Evolutionary conservation across 495 filamentous ascomycete genomes (phyloP), one percentile per base, ranked within the genome.

Genomic region (Aspergillus hancockii): DNA sequence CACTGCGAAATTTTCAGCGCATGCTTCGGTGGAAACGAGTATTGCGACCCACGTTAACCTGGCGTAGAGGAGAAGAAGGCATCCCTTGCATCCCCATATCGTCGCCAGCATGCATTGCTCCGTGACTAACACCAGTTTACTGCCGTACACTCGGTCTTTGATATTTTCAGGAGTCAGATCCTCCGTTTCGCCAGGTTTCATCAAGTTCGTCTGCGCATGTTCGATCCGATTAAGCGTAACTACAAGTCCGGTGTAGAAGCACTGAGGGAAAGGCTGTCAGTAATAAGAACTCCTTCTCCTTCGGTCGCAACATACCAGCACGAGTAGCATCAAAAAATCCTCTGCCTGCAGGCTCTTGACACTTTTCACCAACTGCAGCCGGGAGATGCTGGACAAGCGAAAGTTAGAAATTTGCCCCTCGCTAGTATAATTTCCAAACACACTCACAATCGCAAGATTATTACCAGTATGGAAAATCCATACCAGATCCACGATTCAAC

Each of bases 101-200:
- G 43, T 47, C 13, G 43, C 43, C 19, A 47, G 12, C 43, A 47
- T 47, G 43, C 43, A 47, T 47, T 47, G 43, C 21, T 47, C 43
- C 7, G 43, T 23, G 13, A 9, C 43, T n/a, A 47, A 12, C 21
- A 47, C 43, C 43, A 47, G 12, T 23, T 47, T 47, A n/a, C 43
- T 47, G 5, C 43, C 43, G 19, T 47, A 47, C 5, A 47, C 12
- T 4, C 43, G 43, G 8, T 23, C 43, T n/a, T 23, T 8, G 19
- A 47, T 47, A 1, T 18, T 23, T 8, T 47, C 43, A 3, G 43
- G 43, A 3, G 43, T 23, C 1, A 47, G 19, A 21, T 23, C 1
- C 19, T 47, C 8, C 8, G 13, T 12, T 0, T 21, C 21, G 19
- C 12, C 19, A 1, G 43, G 43, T 8, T 12, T n/a, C 43, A 47